phyloP scores from a whole-genome alignment of 495 filamentous ascomycete species.

The Xylaria grammica region DNA sequence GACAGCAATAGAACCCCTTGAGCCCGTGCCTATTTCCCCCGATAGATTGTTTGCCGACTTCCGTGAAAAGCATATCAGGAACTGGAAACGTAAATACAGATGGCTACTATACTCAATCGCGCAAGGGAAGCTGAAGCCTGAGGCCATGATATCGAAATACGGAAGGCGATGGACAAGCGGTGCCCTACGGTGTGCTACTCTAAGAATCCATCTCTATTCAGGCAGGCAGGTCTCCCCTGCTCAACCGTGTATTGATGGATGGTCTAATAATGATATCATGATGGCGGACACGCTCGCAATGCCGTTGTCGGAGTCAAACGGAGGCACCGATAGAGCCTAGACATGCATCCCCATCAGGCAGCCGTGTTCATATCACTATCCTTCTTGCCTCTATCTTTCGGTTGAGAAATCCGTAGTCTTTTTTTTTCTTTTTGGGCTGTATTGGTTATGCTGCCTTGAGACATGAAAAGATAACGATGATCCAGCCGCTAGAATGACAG shows the following conservation, averaged over 20 bases:
- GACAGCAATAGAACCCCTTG: slow-evolving; percentile 15
- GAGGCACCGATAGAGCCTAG: too few relatives aligned
- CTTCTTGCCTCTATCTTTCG: too few relatives aligned
- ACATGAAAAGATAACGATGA: too few relatives aligned
- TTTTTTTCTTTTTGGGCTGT: too few relatives aligned
- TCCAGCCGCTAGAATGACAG: too few relatives aligned
- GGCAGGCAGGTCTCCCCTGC: slow-evolving; percentile 28
- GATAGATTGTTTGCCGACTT: too few relatives aligned
- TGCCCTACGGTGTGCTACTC: slow-evolving; percentile 21
- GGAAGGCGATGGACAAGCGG: slow-evolving; percentile 32
- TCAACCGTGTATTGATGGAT: slow-evolving; percentile 25
- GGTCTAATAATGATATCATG: slow-evolving; percentile 30
- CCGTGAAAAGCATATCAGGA: too few relatives aligned
- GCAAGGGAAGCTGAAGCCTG: slow-evolving; percentile 33
- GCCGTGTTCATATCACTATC: slow-evolving; percentile 33
- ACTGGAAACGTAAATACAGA: too few relatives aligned
- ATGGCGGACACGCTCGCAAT: slow-evolving; percentile 32
- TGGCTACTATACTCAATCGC: slow-evolving; percentile 22
- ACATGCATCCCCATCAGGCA: too few relatives aligned
- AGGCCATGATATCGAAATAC: slow-evolving; percentile 20
- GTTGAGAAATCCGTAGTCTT: too few relatives aligned
- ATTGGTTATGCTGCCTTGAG: too few relatives aligned
- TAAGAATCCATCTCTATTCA: slow-evolving; percentile 29
- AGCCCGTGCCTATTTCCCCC: background rate
- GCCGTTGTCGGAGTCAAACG: slow-evolving; percentile 37